Percentiles rank a stretch among this genome's conserved stretches.
Conservation (phyloP, 2,329 filamentous ascomycete species). For the Colletotrichum lupini region DNA sequence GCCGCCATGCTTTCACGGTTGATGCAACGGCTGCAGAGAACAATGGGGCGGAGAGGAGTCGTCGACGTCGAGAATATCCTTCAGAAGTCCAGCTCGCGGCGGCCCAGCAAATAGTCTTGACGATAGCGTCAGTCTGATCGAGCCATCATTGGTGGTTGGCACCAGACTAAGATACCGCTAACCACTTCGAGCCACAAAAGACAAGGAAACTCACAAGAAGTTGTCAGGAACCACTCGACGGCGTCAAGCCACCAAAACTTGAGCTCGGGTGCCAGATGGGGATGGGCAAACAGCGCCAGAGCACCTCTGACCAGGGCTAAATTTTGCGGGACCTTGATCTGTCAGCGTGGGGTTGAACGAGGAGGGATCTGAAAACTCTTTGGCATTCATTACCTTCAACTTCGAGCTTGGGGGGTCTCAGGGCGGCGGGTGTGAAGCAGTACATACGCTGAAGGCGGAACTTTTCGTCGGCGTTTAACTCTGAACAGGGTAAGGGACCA, state of each 20-base stretch:
- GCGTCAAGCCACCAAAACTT: slow-evolving; percentile 2
- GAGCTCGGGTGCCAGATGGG: background rate
- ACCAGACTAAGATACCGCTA: slow-evolving; percentile 9
- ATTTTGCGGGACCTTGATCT: background rate
- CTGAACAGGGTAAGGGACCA: no score
- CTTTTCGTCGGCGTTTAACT: no score
- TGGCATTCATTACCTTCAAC: no score
- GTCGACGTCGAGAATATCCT: background rate
- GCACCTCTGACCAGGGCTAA: background rate
- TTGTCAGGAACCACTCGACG: background rate
- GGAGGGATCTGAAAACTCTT: background rate
- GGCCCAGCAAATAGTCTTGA: slow-evolving; percentile 22
- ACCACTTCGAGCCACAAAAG: slow-evolving; percentile 1
- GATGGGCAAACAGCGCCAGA: background rate
- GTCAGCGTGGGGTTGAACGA: background rate
- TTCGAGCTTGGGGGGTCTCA: no score
- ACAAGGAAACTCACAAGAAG: slow-evolving; percentile 3
- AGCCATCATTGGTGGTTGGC: slow-evolving; percentile 11
- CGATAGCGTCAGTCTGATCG: slow-evolving; percentile 8
- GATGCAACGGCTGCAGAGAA: background rate
- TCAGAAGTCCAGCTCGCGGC: background rate
- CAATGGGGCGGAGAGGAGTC: background rate
- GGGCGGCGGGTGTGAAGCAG: no score
- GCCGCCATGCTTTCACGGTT: no score
- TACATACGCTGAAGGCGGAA: background rate